Evolutionary conservation across 306 rosid genomes (phyloP).

Genomic region (Adenanthera pavonina): DNA sequence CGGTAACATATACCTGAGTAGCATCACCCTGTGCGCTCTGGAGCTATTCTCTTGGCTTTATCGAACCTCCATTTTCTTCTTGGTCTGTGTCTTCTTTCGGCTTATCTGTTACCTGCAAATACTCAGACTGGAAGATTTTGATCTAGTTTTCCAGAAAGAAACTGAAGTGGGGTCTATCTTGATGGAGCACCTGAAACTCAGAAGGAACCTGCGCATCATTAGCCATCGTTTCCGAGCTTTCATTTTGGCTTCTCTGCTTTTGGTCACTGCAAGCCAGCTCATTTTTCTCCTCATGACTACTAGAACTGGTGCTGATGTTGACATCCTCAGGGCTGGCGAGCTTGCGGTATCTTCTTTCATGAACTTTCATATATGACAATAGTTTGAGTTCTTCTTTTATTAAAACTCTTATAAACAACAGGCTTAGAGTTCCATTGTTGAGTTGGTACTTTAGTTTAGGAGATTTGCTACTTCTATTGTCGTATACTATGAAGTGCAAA

Average conservation of each 20-base stretch:
- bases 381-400: not conserved
- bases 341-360: slow-evolving; percentile 60
- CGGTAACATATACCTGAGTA: slow-evolving; percentile 60
- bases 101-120: slow-evolving; percentile 76
- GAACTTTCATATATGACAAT: not conserved
- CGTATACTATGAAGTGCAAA: not conserved
- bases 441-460: not conserved
- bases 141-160: slow-evolving; percentile 63
- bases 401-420: not conserved
- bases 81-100: slow-evolving; percentile 74
- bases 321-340: slow-evolving; percentile 81
- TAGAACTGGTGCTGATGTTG: slow-evolving; percentile 57
- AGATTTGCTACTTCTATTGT: not conserved
- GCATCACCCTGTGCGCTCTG: slow-evolving; percentile 53
- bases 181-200: slow-evolving; percentile 64
- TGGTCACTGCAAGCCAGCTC: slow-evolving; percentile 87
- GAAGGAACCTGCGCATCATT: slow-evolving; percentile 63
- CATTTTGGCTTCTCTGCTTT: slow-evolving; percentile 67
- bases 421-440: not conserved
- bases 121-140: slow-evolving; percentile 71
- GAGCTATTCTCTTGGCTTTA: slow-evolving; percentile 90
- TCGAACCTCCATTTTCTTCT: slow-evolving; percentile 84
- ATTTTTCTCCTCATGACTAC: slow-evolving; percentile 60
- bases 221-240: slow-evolving; percentile 85
- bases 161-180: slow-evolving; percentile 73